These are phyloP conservation scores for Strobilomyces confusus DNA, from an alignment of 768 basidiomycete species.

Conservation along the genomic window DNA sequence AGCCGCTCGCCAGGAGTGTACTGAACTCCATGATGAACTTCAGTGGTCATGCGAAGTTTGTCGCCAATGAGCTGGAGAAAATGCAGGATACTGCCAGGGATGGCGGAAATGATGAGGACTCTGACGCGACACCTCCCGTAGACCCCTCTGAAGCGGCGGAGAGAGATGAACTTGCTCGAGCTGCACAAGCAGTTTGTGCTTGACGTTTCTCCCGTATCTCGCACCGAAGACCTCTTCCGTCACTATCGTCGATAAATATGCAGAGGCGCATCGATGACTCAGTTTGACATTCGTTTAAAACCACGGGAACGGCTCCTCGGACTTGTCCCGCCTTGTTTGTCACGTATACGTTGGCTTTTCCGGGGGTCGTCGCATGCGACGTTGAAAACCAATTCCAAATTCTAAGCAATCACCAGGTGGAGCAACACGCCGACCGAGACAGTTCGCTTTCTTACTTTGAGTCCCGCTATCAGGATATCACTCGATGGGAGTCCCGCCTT, in stretches of 20 bases:
- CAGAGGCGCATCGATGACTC: no score
- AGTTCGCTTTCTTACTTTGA: no score
- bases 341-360: no score
- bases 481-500: no score
- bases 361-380: no score
- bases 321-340: no score
- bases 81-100: constrained; percentile 24
- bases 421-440: no score
- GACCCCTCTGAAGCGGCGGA: constrained; percentile 8
- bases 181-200: constrained; percentile 15
- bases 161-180: constrained; percentile 21
- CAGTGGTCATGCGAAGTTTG: constrained; percentile 66
- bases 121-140: background rate
- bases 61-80: constrained; percentile 60
- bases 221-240: background rate
- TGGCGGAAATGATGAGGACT: background rate
- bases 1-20: constrained; percentile 41
- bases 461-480: no score
- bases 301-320: no score
- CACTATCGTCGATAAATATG: background rate
- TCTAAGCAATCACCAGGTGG: no score
- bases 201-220: constrained; percentile 6
- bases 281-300: no score
- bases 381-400: no score
- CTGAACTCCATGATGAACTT: constrained; percentile 59